Percentiles rank a stretch among this genome's conserved stretches.
Conservation (phyloP, 805 yeast genomes). For the Yarrowia bubula region DNA sequence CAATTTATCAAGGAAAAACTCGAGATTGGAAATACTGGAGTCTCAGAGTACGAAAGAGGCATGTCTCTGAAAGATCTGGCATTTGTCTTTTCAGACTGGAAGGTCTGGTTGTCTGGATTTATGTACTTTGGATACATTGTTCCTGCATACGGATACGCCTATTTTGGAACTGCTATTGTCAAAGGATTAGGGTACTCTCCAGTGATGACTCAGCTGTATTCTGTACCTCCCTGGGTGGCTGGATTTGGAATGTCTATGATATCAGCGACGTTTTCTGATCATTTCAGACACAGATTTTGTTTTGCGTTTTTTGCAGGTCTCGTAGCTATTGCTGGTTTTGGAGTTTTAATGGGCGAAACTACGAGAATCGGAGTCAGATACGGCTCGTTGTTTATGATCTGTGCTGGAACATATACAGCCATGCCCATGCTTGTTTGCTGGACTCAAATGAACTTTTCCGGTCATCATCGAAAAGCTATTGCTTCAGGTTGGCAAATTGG, state of each 20-base stretch:
- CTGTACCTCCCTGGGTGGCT: slow-evolving; percentile 81
- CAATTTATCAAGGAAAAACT: slow-evolving; percentile 57
- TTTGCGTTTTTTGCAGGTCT: slow-evolving; percentile 34
- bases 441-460: slow-evolving; percentile 60
- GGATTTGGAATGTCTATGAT: slow-evolving; percentile 68
- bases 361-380: slow-evolving; percentile 48
- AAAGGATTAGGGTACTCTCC: slow-evolving; percentile 61
- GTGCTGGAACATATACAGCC: slow-evolving; percentile 57
- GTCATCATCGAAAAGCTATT: slow-evolving; percentile 59
- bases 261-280: slow-evolving; percentile 62
- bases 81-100: slow-evolving; percentile 56
- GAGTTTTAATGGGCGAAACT: slow-evolving; percentile 51
- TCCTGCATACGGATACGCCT: slow-evolving; percentile 78
- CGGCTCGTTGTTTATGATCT: slow-evolving; percentile 61
- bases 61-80: slow-evolving; percentile 48
- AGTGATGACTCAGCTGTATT: slow-evolving; percentile 71
- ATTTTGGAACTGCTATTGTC: slow-evolving; percentile 68
- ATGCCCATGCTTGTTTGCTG: slow-evolving; percentile 71
- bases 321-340: slow-evolving; percentile 54
- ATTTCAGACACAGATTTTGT: slow-evolving; percentile 41
- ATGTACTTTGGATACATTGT: slow-evolving; percentile 63
- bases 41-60: slow-evolving; percentile 50
- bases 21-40: slow-evolving; percentile 49
- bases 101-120: slow-evolving; percentile 56
- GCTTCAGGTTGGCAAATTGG: slow-evolving; percentile 65